Evolutionary conservation across 2,329 filamentous ascomycete genomes (phyloP), one percentile per base, ranked within the genome.

Genomic region (Endothia cerciana): DNA sequence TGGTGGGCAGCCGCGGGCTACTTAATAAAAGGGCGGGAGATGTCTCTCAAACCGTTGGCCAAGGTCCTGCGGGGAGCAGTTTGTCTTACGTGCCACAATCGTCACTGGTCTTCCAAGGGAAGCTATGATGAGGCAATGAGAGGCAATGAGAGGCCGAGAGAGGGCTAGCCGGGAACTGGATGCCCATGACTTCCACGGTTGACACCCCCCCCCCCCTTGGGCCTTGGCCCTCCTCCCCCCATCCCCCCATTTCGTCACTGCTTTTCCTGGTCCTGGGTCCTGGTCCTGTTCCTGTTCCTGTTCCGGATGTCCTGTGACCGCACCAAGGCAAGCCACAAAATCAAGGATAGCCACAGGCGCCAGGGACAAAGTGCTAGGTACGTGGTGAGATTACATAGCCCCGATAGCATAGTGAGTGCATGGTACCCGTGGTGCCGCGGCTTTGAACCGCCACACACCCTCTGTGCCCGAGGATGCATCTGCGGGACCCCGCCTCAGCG

Each of bases 91-190:
- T 67, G 62, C 58, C 28, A 65, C 59, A 47, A n/a, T 67, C 65
- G 65, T 67, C 65, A 67, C 65, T 67, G 65, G 53, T 65, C 36
- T 38, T 33, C 59, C 43, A 55, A 53, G 43, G 53, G 58, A 57
- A 60, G 49, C 65, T 65, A 67, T 67, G 65, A 67, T 67, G 65
- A 67, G 65, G 65, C 65, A 67, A 67, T 67, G 33, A 55, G n/a
- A n/a, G n/a, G n/a, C n/a, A n/a, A n/a, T 13, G 49, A 30, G 51
- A 30, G 30, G 17, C 53, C 53, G 15, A 51, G 47, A 51, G 47
- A 30, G 47, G 47, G 47, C 47, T 51, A 51, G 47, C 13, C 28
- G 47, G 47, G 47, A 25, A 13, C 33, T 10, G 13, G 13, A 30
- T 51, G 47, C 17, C 28, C 47, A 5, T 51, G 47, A 15, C 28